phyloP scores from a whole-genome alignment of 345 rosid species.

The Syzygium oleosum region DNA sequence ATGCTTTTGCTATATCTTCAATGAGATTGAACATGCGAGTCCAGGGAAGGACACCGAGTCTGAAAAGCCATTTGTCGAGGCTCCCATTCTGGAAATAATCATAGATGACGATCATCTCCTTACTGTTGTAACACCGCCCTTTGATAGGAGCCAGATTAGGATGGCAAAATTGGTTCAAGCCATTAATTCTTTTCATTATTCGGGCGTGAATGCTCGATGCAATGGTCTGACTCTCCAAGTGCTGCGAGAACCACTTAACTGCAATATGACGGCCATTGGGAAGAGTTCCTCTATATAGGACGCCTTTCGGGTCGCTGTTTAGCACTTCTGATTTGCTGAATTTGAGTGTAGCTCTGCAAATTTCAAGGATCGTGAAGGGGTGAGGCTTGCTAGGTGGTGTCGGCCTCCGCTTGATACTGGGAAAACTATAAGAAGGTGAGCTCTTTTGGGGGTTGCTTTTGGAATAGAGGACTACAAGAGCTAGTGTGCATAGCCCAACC shows the following conservation, averaged over 20 bases:
- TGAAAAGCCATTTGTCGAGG: constrained; percentile 10
- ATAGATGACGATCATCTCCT: constrained; percentile 2
- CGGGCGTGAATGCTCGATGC: background rate
- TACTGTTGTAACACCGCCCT: constrained; percentile 11
- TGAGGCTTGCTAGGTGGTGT: constrained; percentile 9
- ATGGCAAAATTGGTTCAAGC: background rate
- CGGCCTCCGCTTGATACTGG: background rate
- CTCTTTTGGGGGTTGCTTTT: background rate
- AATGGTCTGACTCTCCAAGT: background rate
- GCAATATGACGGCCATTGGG: constrained; percentile 2
- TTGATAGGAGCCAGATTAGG: constrained; percentile 5
- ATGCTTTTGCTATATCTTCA: constrained; percentile 1
- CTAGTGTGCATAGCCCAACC: background rate
- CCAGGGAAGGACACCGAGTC: constrained; percentile 14
- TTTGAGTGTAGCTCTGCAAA: background rate
- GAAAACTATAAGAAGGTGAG: background rate
- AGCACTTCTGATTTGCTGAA: constrained; percentile 6
- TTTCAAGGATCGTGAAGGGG: background rate
- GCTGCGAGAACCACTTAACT: constrained; percentile 8
- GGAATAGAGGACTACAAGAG: constrained; percentile 2
- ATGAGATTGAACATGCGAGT: constrained; percentile 1
- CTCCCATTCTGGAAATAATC: constrained; percentile 12
- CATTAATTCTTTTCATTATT: constrained; percentile 3
- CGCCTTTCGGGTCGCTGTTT: background rate
- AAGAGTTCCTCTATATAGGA: constrained; percentile 10